Base-by-base conservation (phyloP, 2,329 filamentous ascomycete species). In the Metarhizium humberi region DNA sequence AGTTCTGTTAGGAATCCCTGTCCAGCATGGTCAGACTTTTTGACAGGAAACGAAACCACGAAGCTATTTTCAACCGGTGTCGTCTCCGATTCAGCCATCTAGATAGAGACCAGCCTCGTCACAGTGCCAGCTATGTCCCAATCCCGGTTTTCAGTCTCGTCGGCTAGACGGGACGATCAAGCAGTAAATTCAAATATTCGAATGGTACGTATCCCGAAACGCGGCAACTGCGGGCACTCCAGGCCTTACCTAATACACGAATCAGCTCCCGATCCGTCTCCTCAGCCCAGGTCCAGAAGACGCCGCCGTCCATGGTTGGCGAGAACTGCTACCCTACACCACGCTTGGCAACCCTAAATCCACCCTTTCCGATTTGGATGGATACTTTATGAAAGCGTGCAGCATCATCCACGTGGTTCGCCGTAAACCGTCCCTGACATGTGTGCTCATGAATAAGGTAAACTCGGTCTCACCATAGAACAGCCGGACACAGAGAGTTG, bases 91-190 rank as follows among this genome's bases (percentile, higher is more conserved):
- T 45, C 32, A 13, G n/a, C 5, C 18, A 45, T 20, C 11, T 20
- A 2, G 25, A 32, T 32, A 11, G 47, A 7, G 20, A 32, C 16
- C 49, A 51, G 30, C 7, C 30, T 38, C 49, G 20, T 4, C 32
- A 29, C 8, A 38, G n/a, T n/a, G 10, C 29, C 49, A n/a, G 50
- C 34, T 25, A 14, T 20, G 46, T 29, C 16, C 29, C 16, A 18
- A 8, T 4, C 36, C 48, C 47, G 32, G 4, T 34, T 53, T n/a
- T 32, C 45, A 38, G 36, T 50, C 40, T 50, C 29, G 46, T 36
- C 53, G 56, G 40, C 54, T 51, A 55, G 50, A 58, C 62, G 63
- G 63, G 64, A 66, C 59, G 62, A 66, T 65, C 62, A 64, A 60
- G 58, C 59, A 62, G 48, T 56, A 50, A 55, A 51, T 43, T 16